A percentile compares a stretch with the other conserved stretches of the same genome.
phyloP scores from a whole-genome alignment of 2,329 filamentous ascomycete genomes.

The Dryadomyces sulphureus region DNA sequence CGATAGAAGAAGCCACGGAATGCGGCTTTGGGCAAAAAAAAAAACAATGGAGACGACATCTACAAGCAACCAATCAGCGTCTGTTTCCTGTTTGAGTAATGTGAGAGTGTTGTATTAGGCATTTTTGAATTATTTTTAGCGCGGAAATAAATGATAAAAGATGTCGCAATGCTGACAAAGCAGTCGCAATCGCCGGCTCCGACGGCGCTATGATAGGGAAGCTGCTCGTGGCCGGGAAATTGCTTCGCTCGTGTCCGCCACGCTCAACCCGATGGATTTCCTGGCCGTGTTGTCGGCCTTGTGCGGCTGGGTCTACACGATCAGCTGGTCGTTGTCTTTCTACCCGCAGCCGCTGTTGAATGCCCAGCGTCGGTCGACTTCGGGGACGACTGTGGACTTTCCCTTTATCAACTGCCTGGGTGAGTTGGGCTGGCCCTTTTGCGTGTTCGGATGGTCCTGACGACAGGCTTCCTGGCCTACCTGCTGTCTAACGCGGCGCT shows the following conservation, averaged over 20 bases:
- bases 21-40: no score
- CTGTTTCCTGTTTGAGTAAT: no score
- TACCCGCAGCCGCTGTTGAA: slow-evolving; percentile 85
- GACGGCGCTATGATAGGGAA: no score
- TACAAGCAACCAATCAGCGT: no score
- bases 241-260: not conserved
- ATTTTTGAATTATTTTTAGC: no score
- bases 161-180: no score
- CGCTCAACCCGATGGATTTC: slow-evolving; percentile 14
- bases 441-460: not conserved
- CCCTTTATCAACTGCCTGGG: slow-evolving; percentile 57
- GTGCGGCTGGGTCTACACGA: slow-evolving; percentile 62
- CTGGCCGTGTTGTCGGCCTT: slow-evolving; percentile 37
- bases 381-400: slow-evolving; percentile 78
- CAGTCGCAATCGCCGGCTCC: no score
- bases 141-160: no score
- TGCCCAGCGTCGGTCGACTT: slow-evolving; percentile 58
- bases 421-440: slow-evolving; percentile 16
- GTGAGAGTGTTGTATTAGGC: no score
- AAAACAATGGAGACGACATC: no score
- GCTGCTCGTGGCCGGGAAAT: no score
- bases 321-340: slow-evolving; percentile 77
- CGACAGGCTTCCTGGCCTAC: slow-evolving; percentile 56
- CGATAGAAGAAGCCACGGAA: no score
- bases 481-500: slow-evolving; percentile 60